phyloP scores from a whole-genome alignment of 2,329 filamentous ascomycete species.

The Incumbomyces delicatus region DNA sequence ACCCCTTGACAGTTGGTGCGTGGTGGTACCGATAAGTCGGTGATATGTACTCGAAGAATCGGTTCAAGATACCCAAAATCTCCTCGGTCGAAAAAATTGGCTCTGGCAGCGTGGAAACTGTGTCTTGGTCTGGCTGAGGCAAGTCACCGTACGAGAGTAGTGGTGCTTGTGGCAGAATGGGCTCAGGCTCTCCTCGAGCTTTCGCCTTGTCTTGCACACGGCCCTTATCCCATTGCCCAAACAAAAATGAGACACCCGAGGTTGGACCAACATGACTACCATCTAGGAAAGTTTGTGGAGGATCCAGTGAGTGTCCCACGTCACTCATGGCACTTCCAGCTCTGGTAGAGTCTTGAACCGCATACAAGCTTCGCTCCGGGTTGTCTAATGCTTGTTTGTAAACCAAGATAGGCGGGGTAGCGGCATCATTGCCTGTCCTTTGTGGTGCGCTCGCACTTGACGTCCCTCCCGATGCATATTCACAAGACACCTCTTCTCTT shows the following conservation, averaged over 20 bases:
- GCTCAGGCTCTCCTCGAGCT: slow-evolving; percentile 22
- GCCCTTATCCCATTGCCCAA: slow-evolving; percentile 55
- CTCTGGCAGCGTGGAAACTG: slow-evolving; percentile 12
- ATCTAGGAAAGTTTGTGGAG: slow-evolving; percentile 24
- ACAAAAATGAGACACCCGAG: slow-evolving; percentile 42
- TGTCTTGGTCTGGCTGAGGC: slow-evolving; percentile 27
- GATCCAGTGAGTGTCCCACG: slow-evolving; percentile 11
- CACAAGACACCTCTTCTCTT: slow-evolving; percentile 15
- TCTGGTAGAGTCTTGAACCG: neutral
- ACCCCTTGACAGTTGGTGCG: slow-evolving; percentile 38
- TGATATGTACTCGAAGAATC: slow-evolving; percentile 47
- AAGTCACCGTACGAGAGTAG: slow-evolving; percentile 30
- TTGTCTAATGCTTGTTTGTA: neutral
- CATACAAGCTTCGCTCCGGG: neutral
- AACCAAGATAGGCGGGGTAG: neutral
- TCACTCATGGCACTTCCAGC: neutral
- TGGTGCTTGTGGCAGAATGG: slow-evolving; percentile 27
- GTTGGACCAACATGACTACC: slow-evolving; percentile 42
- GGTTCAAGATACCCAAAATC: slow-evolving; percentile 32
- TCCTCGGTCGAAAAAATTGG: slow-evolving; percentile 27
- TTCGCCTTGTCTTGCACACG: slow-evolving; percentile 32
- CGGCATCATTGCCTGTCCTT: neutral
- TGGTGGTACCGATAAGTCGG: slow-evolving; percentile 47
- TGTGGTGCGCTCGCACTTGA: neutral
- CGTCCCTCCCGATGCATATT: slow-evolving; percentile 13